phyloP scores from a whole-genome alignment of 768 basidiomycete genomes.

The Postia placenta region DNA sequence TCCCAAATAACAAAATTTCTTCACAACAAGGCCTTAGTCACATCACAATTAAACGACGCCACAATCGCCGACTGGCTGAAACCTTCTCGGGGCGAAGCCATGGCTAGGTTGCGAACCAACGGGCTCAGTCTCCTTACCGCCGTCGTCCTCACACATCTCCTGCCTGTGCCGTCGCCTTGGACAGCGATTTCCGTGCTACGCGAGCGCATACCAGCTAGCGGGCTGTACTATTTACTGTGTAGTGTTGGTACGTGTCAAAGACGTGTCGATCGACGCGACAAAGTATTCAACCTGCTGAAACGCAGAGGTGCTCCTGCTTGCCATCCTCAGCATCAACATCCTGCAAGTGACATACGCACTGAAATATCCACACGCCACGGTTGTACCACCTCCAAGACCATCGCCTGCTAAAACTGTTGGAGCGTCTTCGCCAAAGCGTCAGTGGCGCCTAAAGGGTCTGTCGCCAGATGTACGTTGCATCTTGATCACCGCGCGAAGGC shows the following conservation, averaged over 20 bases:
- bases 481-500: too few species aligned
- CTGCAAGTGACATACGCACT: conserved; percentile 31
- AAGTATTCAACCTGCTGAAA: not conserved
- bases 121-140: conserved; percentile 26
- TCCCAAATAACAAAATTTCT: too few species aligned
- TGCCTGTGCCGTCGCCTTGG: conserved; percentile 34
- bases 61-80: conserved; percentile 23
- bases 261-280: not conserved
- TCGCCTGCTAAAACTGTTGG: conserved; percentile 12
- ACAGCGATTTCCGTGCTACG: conserved; percentile 27
- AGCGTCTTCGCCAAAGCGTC: conserved; percentile 11
- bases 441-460: conserved; percentile 15
- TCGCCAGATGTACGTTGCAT: conserved; percentile 12
- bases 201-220: conserved; percentile 5
- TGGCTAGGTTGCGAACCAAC: conserved; percentile 34
- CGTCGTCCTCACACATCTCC: conserved; percentile 29
- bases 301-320: conserved; percentile 26
- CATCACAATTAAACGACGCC: not conserved
- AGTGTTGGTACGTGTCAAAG: conserved; percentile 24
- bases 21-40: too few species aligned
- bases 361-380: conserved; percentile 26
- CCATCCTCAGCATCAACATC: conserved; percentile 28
- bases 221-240: conserved; percentile 20
- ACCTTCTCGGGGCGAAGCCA: conserved; percentile 31
- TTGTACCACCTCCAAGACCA: conserved; percentile 17